These are phyloP conservation scores for Penicillium digitatum DNA, from an alignment of 2,329 filamentous ascomycete species.

Conservation along the genomic window DNA sequence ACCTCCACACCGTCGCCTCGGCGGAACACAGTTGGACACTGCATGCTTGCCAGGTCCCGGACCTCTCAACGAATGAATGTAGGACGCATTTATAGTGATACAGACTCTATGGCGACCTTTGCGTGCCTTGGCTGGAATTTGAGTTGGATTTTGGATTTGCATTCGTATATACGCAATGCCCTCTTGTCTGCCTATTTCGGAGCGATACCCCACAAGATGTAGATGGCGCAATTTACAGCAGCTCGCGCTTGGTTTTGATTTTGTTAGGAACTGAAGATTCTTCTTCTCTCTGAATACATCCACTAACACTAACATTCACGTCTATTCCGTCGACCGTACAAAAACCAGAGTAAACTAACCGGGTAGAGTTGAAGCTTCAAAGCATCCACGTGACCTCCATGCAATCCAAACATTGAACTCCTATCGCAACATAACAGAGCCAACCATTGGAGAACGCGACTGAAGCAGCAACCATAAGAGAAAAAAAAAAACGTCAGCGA, in stretches of 20 bases:
- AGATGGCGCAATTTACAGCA: constrained; percentile 1
- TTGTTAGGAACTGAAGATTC: background rate
- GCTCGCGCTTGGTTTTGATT: background rate
- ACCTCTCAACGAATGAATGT: background rate
- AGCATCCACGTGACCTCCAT: background rate
- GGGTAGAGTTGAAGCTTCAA: background rate
- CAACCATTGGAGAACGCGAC: background rate
- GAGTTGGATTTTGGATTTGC: background rate
- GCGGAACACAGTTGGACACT: background rate
- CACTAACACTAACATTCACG: background rate
- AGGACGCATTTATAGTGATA: background rate
- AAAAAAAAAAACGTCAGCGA: background rate
- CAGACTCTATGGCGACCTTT: background rate
- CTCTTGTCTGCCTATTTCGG: background rate
- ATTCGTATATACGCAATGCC: background rate
- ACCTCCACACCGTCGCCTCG: background rate
- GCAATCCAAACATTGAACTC: constrained; percentile 2
- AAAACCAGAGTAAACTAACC: background rate
- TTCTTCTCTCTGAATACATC: background rate
- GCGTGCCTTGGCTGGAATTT: background rate
- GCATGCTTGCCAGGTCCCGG: background rate
- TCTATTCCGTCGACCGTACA: background rate
- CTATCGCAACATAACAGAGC: background rate
- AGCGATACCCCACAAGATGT: constrained; percentile 9
- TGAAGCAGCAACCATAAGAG: background rate